These are phyloP conservation scores for Bruguiera sexangula DNA, from an alignment of 345 rosid genomes.

Conservation along the genomic window DNA sequence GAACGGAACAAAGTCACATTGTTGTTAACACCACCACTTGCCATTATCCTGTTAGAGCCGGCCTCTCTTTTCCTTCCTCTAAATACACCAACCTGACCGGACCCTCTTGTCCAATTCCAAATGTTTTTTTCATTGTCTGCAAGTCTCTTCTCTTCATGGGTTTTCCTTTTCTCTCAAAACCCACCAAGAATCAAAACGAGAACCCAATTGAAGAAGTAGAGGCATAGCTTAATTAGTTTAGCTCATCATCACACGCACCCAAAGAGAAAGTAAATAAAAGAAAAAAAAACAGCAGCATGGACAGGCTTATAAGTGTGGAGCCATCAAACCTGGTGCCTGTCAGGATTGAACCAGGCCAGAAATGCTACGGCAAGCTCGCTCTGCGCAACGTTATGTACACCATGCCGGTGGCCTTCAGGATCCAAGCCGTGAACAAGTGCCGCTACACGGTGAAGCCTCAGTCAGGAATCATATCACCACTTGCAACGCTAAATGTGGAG, in stretches of 20 bases:
- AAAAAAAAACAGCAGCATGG: slow-evolving; percentile 27
- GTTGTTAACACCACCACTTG: slow-evolving; percentile 48
- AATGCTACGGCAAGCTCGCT: slow-evolving; percentile 50
- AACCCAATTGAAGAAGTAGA: neutral
- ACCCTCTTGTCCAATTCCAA: neutral
- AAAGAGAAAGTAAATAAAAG: too few relatives aligned
- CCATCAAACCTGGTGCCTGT: slow-evolving; percentile 46
- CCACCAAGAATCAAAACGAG: slow-evolving; percentile 1
- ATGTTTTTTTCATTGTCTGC: neutral
- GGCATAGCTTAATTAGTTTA: neutral
- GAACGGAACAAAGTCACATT: slow-evolving; percentile 47
- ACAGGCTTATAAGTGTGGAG: slow-evolving; percentile 57
- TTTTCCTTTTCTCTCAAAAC: neutral
- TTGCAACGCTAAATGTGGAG: slow-evolving; percentile 40
- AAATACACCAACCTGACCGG: slow-evolving; percentile 2
- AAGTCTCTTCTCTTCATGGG: neutral
- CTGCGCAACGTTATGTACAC: slow-evolving; percentile 71
- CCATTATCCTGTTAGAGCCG: slow-evolving; percentile 37
- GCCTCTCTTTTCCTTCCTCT: slow-evolving; percentile 21
- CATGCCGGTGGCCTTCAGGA: slow-evolving; percentile 62
- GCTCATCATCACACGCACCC: too few relatives aligned
- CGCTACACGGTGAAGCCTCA: slow-evolving; percentile 50
- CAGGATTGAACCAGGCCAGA: slow-evolving; percentile 49
- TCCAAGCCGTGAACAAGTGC: slow-evolving; percentile 42
- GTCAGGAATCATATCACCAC: slow-evolving; percentile 55